Evolutionary conservation across 305 asterid genomes (phyloP).

Genomic region (Fraxinus paxiana): DNA sequence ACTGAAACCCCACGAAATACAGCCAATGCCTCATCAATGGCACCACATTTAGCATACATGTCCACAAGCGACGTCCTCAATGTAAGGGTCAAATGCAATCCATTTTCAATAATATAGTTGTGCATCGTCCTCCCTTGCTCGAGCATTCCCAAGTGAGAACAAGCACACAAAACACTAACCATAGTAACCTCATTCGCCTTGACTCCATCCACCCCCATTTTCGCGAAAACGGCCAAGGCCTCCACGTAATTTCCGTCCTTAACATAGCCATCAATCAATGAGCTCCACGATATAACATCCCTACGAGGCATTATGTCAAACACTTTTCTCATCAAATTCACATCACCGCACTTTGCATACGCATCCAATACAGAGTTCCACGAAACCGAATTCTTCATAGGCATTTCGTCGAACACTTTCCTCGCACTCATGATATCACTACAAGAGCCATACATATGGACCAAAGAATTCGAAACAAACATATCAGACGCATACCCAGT

Average conservation of each 20-base stretch:
- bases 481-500: conserved; percentile 48
- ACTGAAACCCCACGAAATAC: conserved; percentile 43
- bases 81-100: conserved; percentile 46
- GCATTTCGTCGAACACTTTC: conserved; percentile 71
- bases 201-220: conserved; percentile 44
- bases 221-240: conserved; percentile 47
- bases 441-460: conserved; percentile 71
- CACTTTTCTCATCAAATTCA: conserved; percentile 49
- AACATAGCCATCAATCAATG: conserved; percentile 78
- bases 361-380: conserved; percentile 85
- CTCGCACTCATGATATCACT: conserved; percentile 41
- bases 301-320: conserved; percentile 63
- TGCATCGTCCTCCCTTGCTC: conserved; percentile 69
- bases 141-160: conserved; percentile 78
- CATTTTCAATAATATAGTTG: conserved; percentile 38
- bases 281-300: conserved; percentile 84
- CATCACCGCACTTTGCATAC: conserved; percentile 66
- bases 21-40: conserved; percentile 54
- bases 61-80: conserved; percentile 71
- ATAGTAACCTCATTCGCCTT: conserved; percentile 73
- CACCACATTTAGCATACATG: conserved; percentile 88
- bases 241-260: conserved; percentile 51
- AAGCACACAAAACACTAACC: conserved; percentile 71
- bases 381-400: conserved; percentile 51
- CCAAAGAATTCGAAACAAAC: conserved; percentile 61